Evolutionary conservation across 2,329 filamentous ascomycete genomes (phyloP).

Genomic region (Aspergillus persii): DNA sequence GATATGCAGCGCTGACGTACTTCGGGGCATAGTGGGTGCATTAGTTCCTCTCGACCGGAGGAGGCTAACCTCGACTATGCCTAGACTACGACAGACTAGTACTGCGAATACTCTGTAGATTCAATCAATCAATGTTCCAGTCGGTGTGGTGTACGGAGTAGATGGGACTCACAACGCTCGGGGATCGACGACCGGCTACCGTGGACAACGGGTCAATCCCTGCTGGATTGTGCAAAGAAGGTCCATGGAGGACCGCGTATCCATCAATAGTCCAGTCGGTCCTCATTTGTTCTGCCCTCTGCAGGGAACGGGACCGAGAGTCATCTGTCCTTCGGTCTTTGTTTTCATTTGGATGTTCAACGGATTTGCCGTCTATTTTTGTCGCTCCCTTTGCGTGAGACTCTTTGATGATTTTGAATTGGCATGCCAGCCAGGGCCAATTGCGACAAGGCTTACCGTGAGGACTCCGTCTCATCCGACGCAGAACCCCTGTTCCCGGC

Average conservation of each 20-base stretch:
- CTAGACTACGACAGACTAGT: too few relatives aligned
- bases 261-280: background rate
- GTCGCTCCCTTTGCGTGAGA: background rate
- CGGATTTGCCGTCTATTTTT: background rate
- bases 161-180: conserved; percentile 21
- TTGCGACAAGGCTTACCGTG: too few relatives aligned
- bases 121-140: background rate
- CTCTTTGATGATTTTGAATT: background rate
- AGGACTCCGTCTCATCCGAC: background rate
- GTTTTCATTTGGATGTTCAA: background rate
- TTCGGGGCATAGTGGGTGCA: background rate
- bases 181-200: conserved; percentile 18
- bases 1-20: conserved; percentile 10
- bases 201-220: conserved; percentile 10
- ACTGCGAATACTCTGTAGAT: too few relatives aligned
- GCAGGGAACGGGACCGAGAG: background rate
- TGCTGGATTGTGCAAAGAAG: conserved; percentile 16
- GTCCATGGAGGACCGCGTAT: background rate
- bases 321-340: background rate
- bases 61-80: too few relatives aligned
- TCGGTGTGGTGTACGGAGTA: background rate
- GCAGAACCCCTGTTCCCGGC: background rate
- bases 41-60: background rate
- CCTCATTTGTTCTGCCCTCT: background rate
- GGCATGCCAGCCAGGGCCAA: too few relatives aligned